phyloP scores from a whole-genome alignment of 1,139 yeast species.

The Diutina sp. region DNA sequence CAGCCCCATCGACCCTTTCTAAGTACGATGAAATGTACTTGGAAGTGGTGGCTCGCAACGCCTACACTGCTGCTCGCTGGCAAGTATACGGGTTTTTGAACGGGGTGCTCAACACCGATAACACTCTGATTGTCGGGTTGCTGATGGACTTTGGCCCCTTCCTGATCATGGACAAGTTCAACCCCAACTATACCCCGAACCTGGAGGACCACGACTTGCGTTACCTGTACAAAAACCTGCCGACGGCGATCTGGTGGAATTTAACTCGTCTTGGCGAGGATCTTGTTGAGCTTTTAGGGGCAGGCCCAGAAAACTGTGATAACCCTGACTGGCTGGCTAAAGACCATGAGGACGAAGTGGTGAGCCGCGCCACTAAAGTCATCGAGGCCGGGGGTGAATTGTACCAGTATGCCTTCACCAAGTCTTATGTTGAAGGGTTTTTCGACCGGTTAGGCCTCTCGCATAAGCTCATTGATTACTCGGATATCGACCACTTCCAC shows the following conservation, averaged over 20 bases:
- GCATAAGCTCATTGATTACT: constrained; percentile 21
- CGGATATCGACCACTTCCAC: constrained; percentile 22
- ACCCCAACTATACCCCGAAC: constrained; percentile 77
- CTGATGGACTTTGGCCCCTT: constrained; percentile 94
- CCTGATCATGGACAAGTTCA: constrained; percentile 75
- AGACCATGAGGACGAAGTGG: constrained; percentile 33
- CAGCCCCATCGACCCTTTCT: constrained; percentile 20
- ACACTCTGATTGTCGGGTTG: constrained; percentile 76
- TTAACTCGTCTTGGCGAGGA: constrained; percentile 76
- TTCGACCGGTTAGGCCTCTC: constrained; percentile 57
- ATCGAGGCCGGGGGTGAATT: constrained; percentile 55
- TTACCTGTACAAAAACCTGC: constrained; percentile 72
- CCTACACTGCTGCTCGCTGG: constrained; percentile 71
- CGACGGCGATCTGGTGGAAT: constrained; percentile 91
- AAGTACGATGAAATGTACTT: constrained; percentile 61
- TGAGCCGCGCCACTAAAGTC: constrained; percentile 49
- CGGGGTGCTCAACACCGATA: constrained; percentile 92
- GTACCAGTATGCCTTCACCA: constrained; percentile 50
- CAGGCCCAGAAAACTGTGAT: constrained; percentile 38
- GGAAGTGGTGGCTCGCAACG: constrained; percentile 62
- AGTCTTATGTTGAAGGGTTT: constrained; percentile 46
- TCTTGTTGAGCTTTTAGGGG: constrained; percentile 69
- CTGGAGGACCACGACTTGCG: constrained; percentile 68
- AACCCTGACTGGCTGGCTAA: background rate
- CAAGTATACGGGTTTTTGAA: constrained; percentile 87